Evolutionary conservation across 768 basidiomycete species (phyloP), one percentile per base, ranked within the genome.

Genomic region (Boletus sensibilis): DNA sequence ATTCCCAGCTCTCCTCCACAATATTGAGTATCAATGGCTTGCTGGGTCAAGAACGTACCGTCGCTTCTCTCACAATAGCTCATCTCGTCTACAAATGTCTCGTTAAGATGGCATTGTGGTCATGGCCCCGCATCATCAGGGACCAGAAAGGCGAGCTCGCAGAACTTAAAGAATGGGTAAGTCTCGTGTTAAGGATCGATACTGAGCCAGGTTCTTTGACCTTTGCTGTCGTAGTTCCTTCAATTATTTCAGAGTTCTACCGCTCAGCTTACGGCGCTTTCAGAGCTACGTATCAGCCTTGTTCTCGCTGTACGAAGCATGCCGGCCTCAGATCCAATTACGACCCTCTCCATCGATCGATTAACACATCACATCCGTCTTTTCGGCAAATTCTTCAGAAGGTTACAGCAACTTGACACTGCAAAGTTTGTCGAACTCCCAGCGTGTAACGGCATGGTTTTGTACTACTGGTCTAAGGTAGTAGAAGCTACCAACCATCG

Each of bases 391-490:
- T 85, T 88, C 64, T 93, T 92, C 75, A 79, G 89, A 44, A 79
- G 87, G 33, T 64, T 92, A 60, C 87, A 92, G 59, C 84, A 88
- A 63, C 76, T 87, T 20, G 77, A 80, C 11, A 62, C 75, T 20
- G 55, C 75, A 39, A 82, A 82, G 20, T 93, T 94, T 65, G 79
- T 86, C 7, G 69, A 73, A 39, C 72, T 92, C 23, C 85, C 88
- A 2, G 70, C 74, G 42, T 90, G 85, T 62, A 80, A 78, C 31
- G 83, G 87, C 52, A 68, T 92, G 25, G 81, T 94, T 48, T 74
- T 90, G 29, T 92, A 84, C 63, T 92, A 92, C 66, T 94, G 92
- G 92, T 81, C 79, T 31, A 84, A 89, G 65, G 84, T 94, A 21
- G 83, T 86, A 10, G 80, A 85, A 55, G 87, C 91, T n/a, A 83